Base-by-base conservation (phyloP, 345 rosid species). In the Erucastrum elatum region DNA sequence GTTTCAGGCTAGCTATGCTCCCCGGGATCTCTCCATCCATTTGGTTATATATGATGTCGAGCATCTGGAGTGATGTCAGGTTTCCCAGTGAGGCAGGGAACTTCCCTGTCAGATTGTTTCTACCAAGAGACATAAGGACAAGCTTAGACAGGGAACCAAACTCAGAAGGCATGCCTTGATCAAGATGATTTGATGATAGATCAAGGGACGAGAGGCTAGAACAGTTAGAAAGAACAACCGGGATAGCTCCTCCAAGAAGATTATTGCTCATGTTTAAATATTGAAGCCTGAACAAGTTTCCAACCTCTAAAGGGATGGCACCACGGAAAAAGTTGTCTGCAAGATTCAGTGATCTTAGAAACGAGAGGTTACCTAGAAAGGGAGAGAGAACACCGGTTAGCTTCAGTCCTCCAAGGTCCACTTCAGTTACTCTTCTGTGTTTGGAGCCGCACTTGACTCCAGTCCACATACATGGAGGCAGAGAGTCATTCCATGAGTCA, bases 281-380 rank as follows among this genome's bases (percentile, higher is more conserved):
- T 17, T 64, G 76, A 69, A 80, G 76, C 67, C 71, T 62, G 26
- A 41, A 58, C 67, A 86, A 76, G 4, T 0, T 53, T 13, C 62
- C 74, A 51, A 80, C 15, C 58, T 80, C 70, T 3, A 3, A 37
- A 16, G 84, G 68, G 10, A 81, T 84, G 49, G 0, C 35, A 31
- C 66, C 62, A 4, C 16, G 31, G 12, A 84, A 53, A 21, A 25
- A 16, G 27, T 83, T 83, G 39, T 70, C 67, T 58, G 66, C 63
- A 11, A 80, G 84, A 59, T 74, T 41, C 3, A 73, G 2, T 29
- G 62, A 30, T 62, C 72, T 71, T 16, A 79, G 70, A 58, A 83
- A 83, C 26, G 81, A 79, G 51, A 83, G 77, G 66, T 83, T 83
- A 34, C 85, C 85, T 0, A 83, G 8, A 55, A 63, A 65, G 4